Base-by-base conservation (phyloP, 768 basidiomycete genomes). In the Brasilioporus rufonigricans region DNA sequence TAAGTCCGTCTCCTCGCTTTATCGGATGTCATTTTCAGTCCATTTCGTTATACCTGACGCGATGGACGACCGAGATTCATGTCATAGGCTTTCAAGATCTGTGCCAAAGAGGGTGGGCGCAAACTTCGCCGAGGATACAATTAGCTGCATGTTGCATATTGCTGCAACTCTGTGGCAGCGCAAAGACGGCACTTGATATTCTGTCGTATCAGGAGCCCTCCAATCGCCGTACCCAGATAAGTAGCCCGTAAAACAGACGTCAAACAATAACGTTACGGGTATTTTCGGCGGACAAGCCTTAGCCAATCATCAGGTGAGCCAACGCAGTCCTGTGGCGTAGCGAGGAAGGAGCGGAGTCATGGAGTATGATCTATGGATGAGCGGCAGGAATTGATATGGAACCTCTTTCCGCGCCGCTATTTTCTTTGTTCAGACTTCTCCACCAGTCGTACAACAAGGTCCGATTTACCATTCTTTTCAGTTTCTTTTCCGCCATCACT, bases 291-390 rank as follows among this genome's bases (percentile, higher is more conserved):
- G 48, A 36, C 29, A 19, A 29, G 38, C 55, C 38, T n/a, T 38
- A 48, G 48, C 51, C 45, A 49, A 50, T 47, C 39, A 44, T 50
- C 44, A 48, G 52, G 58, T 50, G 48, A 55, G 60, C 43, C 50
- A 58, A 24, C 21, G n/a, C 13, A 46, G 48, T 58, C 55, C 50
- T 58, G 62, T 64, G 64, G 65, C 64, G 65, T 61, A 55, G 59
- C 59, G 52, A 60, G 32, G 39, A 58, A 54, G 44, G 33, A 14
- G 53, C 48, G 54, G 52, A 44, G 32, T 43, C 19, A 38, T 48
- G 33, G 40, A 46, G 24, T 27, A 49, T 47, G 48, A 44, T 29
- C 36, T 33, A 40, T 26, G 39, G 31, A 46, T 31, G 29, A 44
- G 27, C 41, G n/a, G 43, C 24, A 48, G 46, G 40, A 29, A 32